phyloP scores from a whole-genome alignment of 208 protist genomes.

The Jaenimonas drosophilae region DNA sequence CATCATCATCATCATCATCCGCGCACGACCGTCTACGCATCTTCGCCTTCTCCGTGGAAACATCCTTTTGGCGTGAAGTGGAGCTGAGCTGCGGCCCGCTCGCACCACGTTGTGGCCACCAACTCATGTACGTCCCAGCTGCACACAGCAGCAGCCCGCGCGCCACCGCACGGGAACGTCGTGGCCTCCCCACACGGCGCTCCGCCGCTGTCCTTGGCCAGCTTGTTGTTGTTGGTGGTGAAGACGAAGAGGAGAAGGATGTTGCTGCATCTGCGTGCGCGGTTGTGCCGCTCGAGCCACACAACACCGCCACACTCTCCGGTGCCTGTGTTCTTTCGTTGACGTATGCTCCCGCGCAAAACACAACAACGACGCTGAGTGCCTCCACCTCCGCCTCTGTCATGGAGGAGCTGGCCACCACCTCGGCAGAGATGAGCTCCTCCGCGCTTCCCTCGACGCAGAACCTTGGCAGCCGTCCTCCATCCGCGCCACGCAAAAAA shows the following conservation, averaged over 20 bases:
- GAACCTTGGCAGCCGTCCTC: no score
- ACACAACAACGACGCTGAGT: no score
- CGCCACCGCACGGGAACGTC: background rate
- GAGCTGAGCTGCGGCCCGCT: slow-evolving; percentile 1
- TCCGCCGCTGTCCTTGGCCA: no score
- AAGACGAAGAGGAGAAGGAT: background rate
- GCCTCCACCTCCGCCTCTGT: no score
- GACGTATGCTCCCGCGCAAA: no score
- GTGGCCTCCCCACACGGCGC: background rate
- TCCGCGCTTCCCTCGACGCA: no score
- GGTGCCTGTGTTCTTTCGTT: slow-evolving; percentile 37
- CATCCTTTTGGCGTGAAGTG: slow-evolving; percentile 1
- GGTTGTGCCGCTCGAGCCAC: background rate
- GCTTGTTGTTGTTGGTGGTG: no score
- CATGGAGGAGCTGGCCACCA: no score
- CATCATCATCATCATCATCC: no score
- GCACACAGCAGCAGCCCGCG: background rate
- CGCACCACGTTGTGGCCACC: background rate
- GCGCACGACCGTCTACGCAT: background rate
- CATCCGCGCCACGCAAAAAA: no score
- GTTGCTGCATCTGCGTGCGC: no score
- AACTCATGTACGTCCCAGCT: background rate
- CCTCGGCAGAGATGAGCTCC: no score
- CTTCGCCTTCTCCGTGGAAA: background rate
- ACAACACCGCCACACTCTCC: background rate